Base-by-base conservation (phyloP, 208 protist species). In the Novymonas esmeraldas region DNA sequence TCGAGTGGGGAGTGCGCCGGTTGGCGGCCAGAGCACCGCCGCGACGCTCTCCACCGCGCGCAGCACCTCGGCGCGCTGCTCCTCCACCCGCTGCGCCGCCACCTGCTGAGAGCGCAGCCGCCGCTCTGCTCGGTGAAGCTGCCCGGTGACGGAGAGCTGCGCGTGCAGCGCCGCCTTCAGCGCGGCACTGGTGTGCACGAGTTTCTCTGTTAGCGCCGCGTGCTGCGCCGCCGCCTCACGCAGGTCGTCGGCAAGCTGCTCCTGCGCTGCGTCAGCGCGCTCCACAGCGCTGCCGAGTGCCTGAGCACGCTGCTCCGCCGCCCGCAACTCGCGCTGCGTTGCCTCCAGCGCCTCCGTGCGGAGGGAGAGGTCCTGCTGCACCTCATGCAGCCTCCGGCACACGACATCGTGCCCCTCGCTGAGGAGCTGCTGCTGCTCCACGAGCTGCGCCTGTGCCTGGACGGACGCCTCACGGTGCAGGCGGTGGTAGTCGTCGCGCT, bases 341-440 rank as follows among this genome's bases (percentile, higher is more conserved):
- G 41, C 26, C 11, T 65, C 41, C 34, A 80, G 65, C 0, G 54
- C 49, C 24, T 45, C 66, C 14, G 34, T 64, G 38, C 51, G 24
- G 10, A 65, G 29, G 16, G n/a, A 16, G 2, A 69, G 73, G 18
- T 60, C 20, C 41, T 26, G 13, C 38, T 74, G 49, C 18, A 56
- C 29, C 13, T 45, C 55, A 13, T 9, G 48, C 51, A 79, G 60
- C 20, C 57, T 64, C 51, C 46, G 29, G 49, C 45, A 62, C 39
- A 67, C 29, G 1, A 45, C 59, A 20, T 38, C 55, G 29, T 49
- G 65, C 20, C 56, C 54, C 14, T 82, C 70, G 20, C 66, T 49
- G 34, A 79, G 59, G 14, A 89, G 73, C 51, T 84, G 68, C 52
- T 93, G 84, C 54, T 93, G 81, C 46, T 93, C 87, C 48, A 93